These are phyloP conservation scores for Cyberlindnera amylophila DNA, from an alignment of 805 yeast species.

Conservation along the genomic window DNA sequence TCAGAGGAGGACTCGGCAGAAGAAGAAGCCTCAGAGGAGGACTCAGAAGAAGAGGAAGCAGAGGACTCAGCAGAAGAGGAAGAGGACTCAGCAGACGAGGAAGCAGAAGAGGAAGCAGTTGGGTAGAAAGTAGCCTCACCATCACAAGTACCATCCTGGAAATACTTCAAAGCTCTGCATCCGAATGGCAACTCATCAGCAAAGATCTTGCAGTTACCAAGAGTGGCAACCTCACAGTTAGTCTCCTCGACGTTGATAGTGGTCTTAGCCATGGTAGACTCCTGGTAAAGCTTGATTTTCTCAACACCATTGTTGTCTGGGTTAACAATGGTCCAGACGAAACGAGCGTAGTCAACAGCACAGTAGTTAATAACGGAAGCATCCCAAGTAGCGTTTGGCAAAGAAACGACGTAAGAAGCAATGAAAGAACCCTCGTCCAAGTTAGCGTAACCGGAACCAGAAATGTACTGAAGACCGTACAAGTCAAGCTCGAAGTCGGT, in stretches of 20 bases:
- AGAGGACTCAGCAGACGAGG: too few species aligned
- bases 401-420: constrained; percentile 8
- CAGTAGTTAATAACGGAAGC: constrained; percentile 7
- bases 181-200: constrained; percentile 6
- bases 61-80: too few species aligned
- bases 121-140: constrained; percentile 3
- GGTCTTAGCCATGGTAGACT: neutral
- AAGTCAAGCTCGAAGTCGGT: constrained; percentile 7
- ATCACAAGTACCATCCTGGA: constrained; percentile 1
- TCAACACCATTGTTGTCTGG: constrained; percentile 1
- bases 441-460: constrained; percentile 14
- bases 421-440: constrained; percentile 16
- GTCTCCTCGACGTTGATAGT: neutral
- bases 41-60: too few species aligned
- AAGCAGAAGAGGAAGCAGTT: neutral
- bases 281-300: constrained; percentile 11
- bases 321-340: constrained; percentile 5
- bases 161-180: constrained; percentile 8
- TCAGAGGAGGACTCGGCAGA: too few species aligned
- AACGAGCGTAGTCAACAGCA: constrained; percentile 13
- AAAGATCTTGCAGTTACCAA: constrained; percentile 9
- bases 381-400: constrained; percentile 6
- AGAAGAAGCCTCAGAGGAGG: too few species aligned
- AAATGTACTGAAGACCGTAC: constrained; percentile 8
- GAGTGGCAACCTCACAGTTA: constrained; percentile 7